Conservation (phyloP, 208 protist species). For the Leishmania tarentolae region DNA sequence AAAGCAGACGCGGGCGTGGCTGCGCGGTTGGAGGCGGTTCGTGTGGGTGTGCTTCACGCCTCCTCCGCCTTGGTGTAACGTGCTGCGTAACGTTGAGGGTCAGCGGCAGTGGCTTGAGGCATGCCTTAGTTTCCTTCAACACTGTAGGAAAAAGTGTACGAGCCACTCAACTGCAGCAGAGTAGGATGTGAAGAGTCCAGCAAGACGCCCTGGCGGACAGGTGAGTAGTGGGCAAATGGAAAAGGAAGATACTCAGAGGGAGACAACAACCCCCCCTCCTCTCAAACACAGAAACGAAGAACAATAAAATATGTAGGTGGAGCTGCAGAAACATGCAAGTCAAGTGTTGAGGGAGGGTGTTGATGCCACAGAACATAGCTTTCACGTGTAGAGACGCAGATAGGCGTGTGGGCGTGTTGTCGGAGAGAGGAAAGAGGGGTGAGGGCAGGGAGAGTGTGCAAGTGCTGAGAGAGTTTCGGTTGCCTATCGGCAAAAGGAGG, state of each 20-base stretch:
- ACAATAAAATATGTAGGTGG: neutral
- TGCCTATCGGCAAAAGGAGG: neutral
- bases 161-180: neutral
- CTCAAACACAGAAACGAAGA: neutral
- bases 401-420: neutral
- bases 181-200: neutral
- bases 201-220: neutral
- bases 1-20: neutral
- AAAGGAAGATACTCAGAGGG: neutral
- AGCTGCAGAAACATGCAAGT: neutral
- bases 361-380: neutral
- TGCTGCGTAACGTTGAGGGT: neutral
- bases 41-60: neutral
- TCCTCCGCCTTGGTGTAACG: neutral
- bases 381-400: neutral
- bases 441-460: neutral
- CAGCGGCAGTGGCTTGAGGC: neutral
- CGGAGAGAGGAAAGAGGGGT: neutral
- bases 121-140: neutral
- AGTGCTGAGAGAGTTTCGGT: neutral
- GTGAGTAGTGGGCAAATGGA: neutral
- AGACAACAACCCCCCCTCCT: neutral
- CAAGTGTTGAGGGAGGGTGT: neutral
- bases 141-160: neutral
- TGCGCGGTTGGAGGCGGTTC: neutral